Evolutionary conservation across 345 rosid genomes (phyloP).

Genomic region (rapeseed (Brassica napus)): DNA sequence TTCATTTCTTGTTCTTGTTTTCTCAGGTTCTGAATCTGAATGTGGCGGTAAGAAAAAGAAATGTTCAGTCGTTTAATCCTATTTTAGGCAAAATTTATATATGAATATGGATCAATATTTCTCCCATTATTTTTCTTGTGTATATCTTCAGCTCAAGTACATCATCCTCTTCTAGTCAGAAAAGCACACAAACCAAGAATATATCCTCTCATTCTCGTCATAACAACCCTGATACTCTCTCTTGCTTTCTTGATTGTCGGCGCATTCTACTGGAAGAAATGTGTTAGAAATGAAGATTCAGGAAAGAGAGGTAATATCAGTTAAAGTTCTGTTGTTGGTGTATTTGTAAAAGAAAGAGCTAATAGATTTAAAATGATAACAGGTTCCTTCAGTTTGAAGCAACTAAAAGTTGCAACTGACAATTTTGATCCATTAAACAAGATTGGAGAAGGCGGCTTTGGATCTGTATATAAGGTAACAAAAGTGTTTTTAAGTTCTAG

Average conservation of each 20-base stretch:
- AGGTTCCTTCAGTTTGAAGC: slow-evolving; percentile 41
- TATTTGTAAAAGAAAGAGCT: slow-evolving; percentile 5
- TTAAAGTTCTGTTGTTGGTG: neutral
- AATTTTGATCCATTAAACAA: slow-evolving; percentile 40
- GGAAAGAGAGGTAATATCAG: slow-evolving; percentile 9
- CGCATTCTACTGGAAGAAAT: slow-evolving; percentile 42
- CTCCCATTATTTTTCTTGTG: neutral
- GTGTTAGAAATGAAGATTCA: neutral
- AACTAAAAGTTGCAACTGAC: slow-evolving; percentile 41
- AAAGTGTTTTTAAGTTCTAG: neutral
- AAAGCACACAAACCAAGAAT: slow-evolving; percentile 16
- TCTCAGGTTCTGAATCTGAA: slow-evolving; percentile 16
- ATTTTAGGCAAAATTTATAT: neutral
- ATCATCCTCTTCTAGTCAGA: neutral
- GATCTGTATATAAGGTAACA: slow-evolving; percentile 45
- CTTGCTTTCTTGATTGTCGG: slow-evolving; percentile 38
- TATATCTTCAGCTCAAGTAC: slow-evolving; percentile 13
- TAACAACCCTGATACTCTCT: slow-evolving; percentile 35
- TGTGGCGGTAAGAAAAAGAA: slow-evolving; percentile 38
- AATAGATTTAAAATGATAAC: neutral
- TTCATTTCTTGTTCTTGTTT: too few relatives aligned
- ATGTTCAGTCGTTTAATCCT: neutral
- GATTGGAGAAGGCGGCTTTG: slow-evolving; percentile 51
- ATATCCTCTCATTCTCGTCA: slow-evolving; percentile 31
- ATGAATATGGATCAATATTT: neutral